Evolutionary conservation across 2,329 filamentous ascomycete species (phyloP).

Genomic region (Graphilbum ipis-grandicollis): DNA sequence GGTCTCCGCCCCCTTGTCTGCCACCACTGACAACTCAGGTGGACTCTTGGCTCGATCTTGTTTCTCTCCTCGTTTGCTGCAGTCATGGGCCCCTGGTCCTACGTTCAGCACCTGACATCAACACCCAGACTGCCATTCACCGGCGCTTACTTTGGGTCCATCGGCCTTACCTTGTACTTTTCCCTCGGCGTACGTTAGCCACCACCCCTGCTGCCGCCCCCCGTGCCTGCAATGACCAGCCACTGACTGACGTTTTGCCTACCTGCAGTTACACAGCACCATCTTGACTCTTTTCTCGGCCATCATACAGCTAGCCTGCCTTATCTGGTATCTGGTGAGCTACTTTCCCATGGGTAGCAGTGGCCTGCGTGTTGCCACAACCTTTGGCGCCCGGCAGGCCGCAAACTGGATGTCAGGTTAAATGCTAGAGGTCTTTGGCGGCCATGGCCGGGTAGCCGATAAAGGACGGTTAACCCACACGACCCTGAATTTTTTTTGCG

Average conservation of each 20-base stretch:
- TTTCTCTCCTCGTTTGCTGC: constrained; percentile 89
- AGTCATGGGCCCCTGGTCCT: constrained; percentile 78
- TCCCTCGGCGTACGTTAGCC: constrained; percentile 82
- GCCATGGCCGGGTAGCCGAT: too few relatives aligned
- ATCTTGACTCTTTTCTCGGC: constrained; percentile 73
- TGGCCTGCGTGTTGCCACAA: constrained; percentile 70
- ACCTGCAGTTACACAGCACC: constrained; percentile 56
- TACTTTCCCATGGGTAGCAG: constrained; percentile 96
- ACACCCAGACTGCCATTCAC: constrained; percentile 80
- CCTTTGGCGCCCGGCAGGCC: constrained; percentile 70
- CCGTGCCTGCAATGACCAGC: too few relatives aligned
- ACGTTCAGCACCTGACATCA: constrained; percentile 71
- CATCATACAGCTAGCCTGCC: constrained; percentile 64
- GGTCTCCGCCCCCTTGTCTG: not conserved
- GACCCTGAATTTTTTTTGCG: too few relatives aligned
- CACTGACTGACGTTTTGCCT: constrained; percentile 8
- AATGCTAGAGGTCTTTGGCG: too few relatives aligned
- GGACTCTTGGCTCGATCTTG: constrained; percentile 80
- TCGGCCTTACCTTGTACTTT: constrained; percentile 79
- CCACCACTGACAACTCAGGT: constrained; percentile 35
- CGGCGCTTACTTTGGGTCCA: constrained; percentile 85
- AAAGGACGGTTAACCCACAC: too few relatives aligned
- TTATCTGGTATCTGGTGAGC: constrained; percentile 87
- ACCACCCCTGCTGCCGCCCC: too few relatives aligned
- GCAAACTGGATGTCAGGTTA: constrained; percentile 76